Evolutionary conservation across 352 stramenopile species (phyloP).

Genomic region (Pseudoperonospora humuli): DNA sequence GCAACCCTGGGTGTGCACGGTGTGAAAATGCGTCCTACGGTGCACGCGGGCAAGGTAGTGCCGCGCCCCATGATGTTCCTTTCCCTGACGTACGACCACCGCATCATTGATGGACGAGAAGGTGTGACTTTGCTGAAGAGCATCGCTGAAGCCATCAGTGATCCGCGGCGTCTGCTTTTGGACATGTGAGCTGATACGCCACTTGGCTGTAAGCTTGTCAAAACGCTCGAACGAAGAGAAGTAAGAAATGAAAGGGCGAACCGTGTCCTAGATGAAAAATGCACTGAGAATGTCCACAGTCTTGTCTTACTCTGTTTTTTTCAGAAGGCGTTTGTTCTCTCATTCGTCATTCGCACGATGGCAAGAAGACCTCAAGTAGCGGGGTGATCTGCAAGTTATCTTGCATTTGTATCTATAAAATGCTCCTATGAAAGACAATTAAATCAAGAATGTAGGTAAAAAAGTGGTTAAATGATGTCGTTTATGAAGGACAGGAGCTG

Average conservation of each 20-base stretch:
- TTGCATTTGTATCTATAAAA: too few relatives aligned
- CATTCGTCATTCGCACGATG: too few relatives aligned
- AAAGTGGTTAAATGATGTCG: too few relatives aligned
- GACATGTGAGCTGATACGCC: constrained; percentile 39
- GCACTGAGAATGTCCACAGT: too few relatives aligned
- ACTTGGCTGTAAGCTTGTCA: not conserved
- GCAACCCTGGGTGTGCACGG: constrained; percentile 98
- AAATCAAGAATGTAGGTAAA: too few relatives aligned
- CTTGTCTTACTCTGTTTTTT: too few relatives aligned
- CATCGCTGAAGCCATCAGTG: constrained; percentile 95
- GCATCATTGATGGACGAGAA: constrained; percentile 98
- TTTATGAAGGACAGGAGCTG: too few relatives aligned
- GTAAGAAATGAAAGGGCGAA: constrained; percentile 8
- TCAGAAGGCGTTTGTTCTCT: too few relatives aligned
- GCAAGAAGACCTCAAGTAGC: too few relatives aligned
- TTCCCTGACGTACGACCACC: constrained; percentile 99
- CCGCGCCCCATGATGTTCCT: constrained; percentile 99
- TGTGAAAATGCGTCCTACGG: constrained; percentile 94
- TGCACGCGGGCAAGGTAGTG: constrained; percentile 91
- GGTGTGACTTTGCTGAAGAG: constrained; percentile 99
- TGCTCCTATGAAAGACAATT: constrained; percentile 18
- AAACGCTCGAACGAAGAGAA: not conserved
- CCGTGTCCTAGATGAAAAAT: constrained; percentile 11
- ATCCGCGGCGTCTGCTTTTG: constrained; percentile 91
- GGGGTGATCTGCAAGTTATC: too few relatives aligned